Evolutionary conservation across 2,329 filamentous ascomycete genomes (phyloP), one percentile per base, ranked within the genome.

Genomic region (Ophiostoma quercus): DNA sequence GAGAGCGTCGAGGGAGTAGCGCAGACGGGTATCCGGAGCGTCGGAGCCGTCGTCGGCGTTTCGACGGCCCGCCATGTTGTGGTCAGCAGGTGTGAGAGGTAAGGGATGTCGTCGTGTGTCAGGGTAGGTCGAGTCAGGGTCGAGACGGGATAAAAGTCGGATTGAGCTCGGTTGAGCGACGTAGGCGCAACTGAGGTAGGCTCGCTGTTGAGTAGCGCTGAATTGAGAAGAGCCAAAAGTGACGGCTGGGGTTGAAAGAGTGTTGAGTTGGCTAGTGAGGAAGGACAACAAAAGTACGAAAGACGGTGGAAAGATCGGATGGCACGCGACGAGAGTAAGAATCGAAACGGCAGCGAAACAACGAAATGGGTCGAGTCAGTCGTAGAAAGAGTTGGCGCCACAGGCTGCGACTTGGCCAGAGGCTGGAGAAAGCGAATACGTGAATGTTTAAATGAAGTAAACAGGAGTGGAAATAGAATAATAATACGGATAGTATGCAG

Each of bases 1-100:
- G 19, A 67, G 41, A 66, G 60, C 37, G 67, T 69, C 51, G 70
- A 72, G 66, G 39, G 66, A 67, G 66, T 34, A 67, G 25, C 66
- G 66, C 2, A 67, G 25, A 39, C 70, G 73, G 1, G 67, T 47
- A 47, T 66, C 65, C n/a, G 65, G 65, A 16, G 22, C 37, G 22
- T 66, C 65, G 8, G 62, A 39, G 62, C 62, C 62, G 34, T 65
- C 9, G 65, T 29, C 12, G 65, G 65, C 65, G 16, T 41, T 66
- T 41, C 65, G 65, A 11, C 65, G 65, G 65, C 37, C 65, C 39
- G 39, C 39, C 65, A 66, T 66, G 62, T 63, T 34, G 60, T 29
- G 22, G 60, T 63, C 60, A 34, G 16, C 25, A 32, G 34, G 11
- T 65, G 34, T 11, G 29, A 16, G n/a, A 7, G 29, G 25, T 57